These are phyloP conservation scores for Zalerion maritima DNA, from an alignment of 495 filamentous ascomycete species.

Conservation along the genomic window DNA sequence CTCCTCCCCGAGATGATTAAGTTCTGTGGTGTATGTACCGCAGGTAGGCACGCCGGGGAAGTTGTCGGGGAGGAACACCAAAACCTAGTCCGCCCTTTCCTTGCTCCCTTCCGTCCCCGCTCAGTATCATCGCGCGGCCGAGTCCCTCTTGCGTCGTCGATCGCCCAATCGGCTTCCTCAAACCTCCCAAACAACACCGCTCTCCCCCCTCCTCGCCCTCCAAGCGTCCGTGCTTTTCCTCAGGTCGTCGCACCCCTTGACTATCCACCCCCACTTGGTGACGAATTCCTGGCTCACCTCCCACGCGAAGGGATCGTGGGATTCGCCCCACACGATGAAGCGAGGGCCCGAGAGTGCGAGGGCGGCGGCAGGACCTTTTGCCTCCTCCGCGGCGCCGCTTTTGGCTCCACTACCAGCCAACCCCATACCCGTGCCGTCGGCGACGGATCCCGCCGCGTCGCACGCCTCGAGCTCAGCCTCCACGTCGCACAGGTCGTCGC, in stretches of 20 bases:
- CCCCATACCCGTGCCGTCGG: too few relatives aligned
- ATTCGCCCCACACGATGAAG: constrained; percentile 31
- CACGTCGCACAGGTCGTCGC: constrained; percentile 30
- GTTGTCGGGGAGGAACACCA: too few relatives aligned
- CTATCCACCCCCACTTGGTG: constrained; percentile 26
- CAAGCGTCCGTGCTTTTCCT: constrained; percentile 28
- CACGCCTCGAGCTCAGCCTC: constrained; percentile 12
- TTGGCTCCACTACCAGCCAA: too few relatives aligned
- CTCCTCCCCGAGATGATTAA: too few relatives aligned
- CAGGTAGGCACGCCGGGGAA: too few relatives aligned
- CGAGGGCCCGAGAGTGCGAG: too few relatives aligned
- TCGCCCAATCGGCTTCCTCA: neutral
- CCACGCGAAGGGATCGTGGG: constrained; percentile 28
- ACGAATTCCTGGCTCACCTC: constrained; percentile 28
- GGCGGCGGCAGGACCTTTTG: too few relatives aligned
- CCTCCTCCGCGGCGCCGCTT: constrained; percentile 4
- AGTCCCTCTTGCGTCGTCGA: neutral
- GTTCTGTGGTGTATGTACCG: too few relatives aligned
- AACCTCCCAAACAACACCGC: constrained; percentile 7
- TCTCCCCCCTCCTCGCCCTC: constrained; percentile 22
- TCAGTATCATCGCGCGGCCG: neutral
- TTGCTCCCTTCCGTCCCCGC: too few relatives aligned
- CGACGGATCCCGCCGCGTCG: constrained; percentile 6
- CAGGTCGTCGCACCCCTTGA: constrained; percentile 24
- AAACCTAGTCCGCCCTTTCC: too few relatives aligned